Evolutionary conservation across 202 grass and related monocot species (phyloP), one percentile per base, ranked within the genome.

Genomic region (Elaeis oleifera): DNA sequence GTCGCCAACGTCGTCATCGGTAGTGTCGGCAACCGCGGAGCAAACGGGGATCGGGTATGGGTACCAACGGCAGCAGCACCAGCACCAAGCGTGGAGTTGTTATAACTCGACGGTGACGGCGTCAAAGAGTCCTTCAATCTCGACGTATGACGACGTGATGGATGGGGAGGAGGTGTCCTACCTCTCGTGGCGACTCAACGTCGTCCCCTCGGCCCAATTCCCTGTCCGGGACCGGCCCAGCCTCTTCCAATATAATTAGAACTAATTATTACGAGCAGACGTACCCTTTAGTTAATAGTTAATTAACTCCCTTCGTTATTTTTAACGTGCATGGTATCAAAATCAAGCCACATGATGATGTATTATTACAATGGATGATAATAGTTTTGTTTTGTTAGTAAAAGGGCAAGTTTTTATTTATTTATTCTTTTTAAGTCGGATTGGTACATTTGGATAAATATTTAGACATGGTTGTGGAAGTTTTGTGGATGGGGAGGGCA

Each of bases 131-230:
- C 54, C 65, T 9, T 68, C 76, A 2, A 69, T 65, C 64, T 26
- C 72, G 1, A 60, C 61, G 59, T 83, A 82, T 51, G 87, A 76
- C 19, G 63, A 67, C 3, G 29, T 65, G 23, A 71, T 49, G 16
- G 63, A 61, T 0, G 73, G 83, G 50, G 78, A 72, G 21, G 79
- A 86, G 50, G 74, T 78, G 54, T 50, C 65, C 3, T 83, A 71
- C 68, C 73, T 84, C 58, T 79, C 84, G 18, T 86, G 90, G 90
- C 78, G 83, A 77, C 70, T 95, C 44, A 86, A 83, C 76, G 69
- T 79, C 11, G 70, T 81, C 61, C 90, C 88, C 77, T 25, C 77
- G 23, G 64, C 90, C 28, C 69, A 76, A 56, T 86, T 95, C 74
- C 63, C 76, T 4, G 79, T 79, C 62, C 55, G 74, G 61, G 89